Conservation (phyloP, 768 basidiomycete genomes). For the Roridomyces roridus region DNA sequence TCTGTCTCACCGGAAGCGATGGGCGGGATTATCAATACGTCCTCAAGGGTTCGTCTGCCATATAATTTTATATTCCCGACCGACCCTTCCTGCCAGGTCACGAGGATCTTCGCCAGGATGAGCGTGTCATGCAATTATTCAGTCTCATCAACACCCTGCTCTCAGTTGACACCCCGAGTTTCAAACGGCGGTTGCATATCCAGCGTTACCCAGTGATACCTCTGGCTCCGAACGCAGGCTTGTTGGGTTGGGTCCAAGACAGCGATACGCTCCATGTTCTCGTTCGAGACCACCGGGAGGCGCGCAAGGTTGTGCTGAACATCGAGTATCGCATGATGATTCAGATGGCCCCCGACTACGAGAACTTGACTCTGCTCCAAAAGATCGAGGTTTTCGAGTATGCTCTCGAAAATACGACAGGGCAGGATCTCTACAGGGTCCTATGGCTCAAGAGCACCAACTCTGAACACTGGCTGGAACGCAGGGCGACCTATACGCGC, state of each 20-base stretch:
- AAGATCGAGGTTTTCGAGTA: constrained; percentile 99
- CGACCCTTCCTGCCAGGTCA: constrained; percentile 65
- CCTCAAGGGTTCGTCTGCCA: constrained; percentile 79
- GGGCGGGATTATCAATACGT: constrained; percentile 91
- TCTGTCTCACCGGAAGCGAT: constrained; percentile 88
- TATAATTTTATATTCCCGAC: neutral
- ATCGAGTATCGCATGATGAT: constrained; percentile 99
- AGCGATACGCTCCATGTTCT: constrained; percentile 96
- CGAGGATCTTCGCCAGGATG: constrained; percentile 98
- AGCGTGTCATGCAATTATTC: constrained; percentile 98
- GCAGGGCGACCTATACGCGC: constrained; percentile 93
- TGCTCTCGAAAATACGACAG: constrained; percentile 96
- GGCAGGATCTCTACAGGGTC: constrained; percentile 96
- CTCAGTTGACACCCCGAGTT: constrained; percentile 91
- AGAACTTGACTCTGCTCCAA: constrained; percentile 90
- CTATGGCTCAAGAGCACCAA: constrained; percentile 95
- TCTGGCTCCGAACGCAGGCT: constrained; percentile 92
- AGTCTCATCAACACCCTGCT: constrained; percentile 95
- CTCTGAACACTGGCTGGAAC: constrained; percentile 98
- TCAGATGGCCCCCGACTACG: constrained; percentile 99
- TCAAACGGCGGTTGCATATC: constrained; percentile 94
- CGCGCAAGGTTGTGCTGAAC: constrained; percentile 94
- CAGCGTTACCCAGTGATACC: constrained; percentile 94
- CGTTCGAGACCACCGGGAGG: constrained; percentile 95
- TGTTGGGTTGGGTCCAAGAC: constrained; percentile 94